A percentile compares a stretch with the other conserved stretches of the same genome.
Evolutionary conservation across 768 basidiomycete species (phyloP).

Genomic region (Kwoniella botswanensis): DNA sequence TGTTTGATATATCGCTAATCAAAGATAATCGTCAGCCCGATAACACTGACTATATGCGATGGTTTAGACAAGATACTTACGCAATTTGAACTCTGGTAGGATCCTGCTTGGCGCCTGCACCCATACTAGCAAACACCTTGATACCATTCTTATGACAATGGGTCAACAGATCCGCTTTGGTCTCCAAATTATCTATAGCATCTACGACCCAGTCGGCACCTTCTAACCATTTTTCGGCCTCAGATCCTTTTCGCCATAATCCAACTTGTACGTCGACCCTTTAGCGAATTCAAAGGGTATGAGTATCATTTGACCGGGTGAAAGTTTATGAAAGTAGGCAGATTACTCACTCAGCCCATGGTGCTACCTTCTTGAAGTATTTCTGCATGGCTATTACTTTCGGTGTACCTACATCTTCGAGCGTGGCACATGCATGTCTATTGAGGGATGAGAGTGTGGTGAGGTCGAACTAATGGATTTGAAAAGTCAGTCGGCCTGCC

Average conservation of each 20-base stretch:
- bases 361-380: slow-evolving; percentile 70
- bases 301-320: not conserved
- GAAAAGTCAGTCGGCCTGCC: not conserved
- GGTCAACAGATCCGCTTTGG: slow-evolving; percentile 90
- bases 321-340: not conserved
- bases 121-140: slow-evolving; percentile 97
- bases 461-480: slow-evolving; percentile 80
- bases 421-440: slow-evolving; percentile 85
- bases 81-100: slow-evolving; percentile 90
- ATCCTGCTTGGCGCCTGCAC: slow-evolving; percentile 90
- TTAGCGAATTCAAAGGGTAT: not conserved
- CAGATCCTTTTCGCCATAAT: slow-evolving; percentile 76
- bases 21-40: not conserved
- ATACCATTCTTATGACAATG: slow-evolving; percentile 81
- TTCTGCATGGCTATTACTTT: slow-evolving; percentile 80
- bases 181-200: slow-evolving; percentile 96
- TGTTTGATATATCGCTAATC: slow-evolving; percentile 80
- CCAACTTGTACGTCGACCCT: slow-evolving; percentile 79
- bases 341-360: slow-evolving; percentile 69
- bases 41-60: not conserved
- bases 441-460: slow-evolving; percentile 94
- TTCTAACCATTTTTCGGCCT: slow-evolving; percentile 72
- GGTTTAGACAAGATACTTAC: slow-evolving; percentile 35
- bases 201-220: slow-evolving; percentile 97
- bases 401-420: slow-evolving; percentile 89